Conservation (phyloP, 257 asterid species). For the Capsicum chinense region DNA sequence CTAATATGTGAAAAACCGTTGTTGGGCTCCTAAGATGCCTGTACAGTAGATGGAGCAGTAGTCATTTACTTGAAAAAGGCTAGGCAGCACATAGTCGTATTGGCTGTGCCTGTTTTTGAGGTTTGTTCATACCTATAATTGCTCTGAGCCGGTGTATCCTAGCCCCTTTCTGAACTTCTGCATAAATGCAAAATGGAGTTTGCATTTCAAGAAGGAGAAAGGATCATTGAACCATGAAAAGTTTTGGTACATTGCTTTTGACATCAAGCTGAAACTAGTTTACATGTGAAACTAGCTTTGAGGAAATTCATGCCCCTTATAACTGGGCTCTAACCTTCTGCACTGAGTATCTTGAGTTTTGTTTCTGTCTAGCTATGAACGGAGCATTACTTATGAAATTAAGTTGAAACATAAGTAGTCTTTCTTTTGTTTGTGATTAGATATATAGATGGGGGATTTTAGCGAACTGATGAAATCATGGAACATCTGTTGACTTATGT, state of each 20-base stretch:
- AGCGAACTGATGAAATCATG: neutral
- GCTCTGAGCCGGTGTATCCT: neutral
- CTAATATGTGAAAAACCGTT: neutral
- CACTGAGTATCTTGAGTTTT: neutral
- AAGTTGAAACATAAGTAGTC: neutral
- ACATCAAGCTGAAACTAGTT: neutral
- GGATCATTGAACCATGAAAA: neutral
- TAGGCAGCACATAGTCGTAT: slow-evolving; percentile 4
- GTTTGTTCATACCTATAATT: too few species aligned
- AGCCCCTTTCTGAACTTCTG: neutral
- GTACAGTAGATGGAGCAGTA: neutral
- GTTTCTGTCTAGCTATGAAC: neutral
- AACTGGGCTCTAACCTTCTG: neutral
- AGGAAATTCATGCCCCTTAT: slow-evolving; percentile 2
- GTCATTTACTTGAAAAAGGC: neutral
- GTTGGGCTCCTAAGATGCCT: neutral
- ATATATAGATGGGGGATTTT: neutral
- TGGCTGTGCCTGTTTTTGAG: neutral
- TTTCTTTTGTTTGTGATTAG: neutral
- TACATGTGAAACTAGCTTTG: neutral
- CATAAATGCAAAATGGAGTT: neutral
- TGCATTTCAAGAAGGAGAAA: slow-evolving; percentile 12
- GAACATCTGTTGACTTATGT: neutral
- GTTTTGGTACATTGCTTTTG: neutral
- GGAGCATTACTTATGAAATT: neutral